phyloP scores from a whole-genome alignment of 805 yeast genomes.

The Candida nemodendra region DNA sequence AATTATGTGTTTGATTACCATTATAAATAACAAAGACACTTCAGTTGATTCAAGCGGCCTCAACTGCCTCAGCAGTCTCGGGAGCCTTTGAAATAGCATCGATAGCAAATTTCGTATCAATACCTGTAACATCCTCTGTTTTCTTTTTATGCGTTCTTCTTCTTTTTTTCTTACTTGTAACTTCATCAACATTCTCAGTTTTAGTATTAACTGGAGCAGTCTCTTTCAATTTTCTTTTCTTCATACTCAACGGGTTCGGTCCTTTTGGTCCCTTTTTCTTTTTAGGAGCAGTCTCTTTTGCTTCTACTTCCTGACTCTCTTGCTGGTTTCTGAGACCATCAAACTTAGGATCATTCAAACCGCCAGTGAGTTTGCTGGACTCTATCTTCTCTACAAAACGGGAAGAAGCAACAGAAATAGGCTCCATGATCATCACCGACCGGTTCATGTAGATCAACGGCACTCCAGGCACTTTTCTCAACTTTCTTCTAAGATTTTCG shows the following conservation, averaged over 20 bases:
- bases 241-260: slow-evolving; percentile 89
- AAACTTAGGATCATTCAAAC: slow-evolving; percentile 64
- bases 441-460: slow-evolving; percentile 86
- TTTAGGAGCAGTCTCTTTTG: slow-evolving; percentile 25
- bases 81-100: too few species aligned
- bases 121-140: too few species aligned
- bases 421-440: slow-evolving; percentile 95
- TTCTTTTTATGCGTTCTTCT: slow-evolving; percentile 23
- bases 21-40: too few species aligned
- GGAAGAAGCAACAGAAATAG: slow-evolving; percentile 71
- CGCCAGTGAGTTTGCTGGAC: slow-evolving; percentile 64
- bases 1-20: slow-evolving; percentile 2
- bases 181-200: slow-evolving; percentile 8
- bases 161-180: slow-evolving; percentile 15
- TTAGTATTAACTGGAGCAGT: slow-evolving; percentile 17
- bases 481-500: slow-evolving; percentile 59
- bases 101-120: too few species aligned
- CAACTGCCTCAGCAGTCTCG: slow-evolving; percentile 2
- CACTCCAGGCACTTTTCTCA: slow-evolving; percentile 82
- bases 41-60: too few species aligned
- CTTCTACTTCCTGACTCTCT: slow-evolving; percentile 16
- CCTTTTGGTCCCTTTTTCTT: slow-evolving; percentile 69
- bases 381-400: slow-evolving; percentile 53
- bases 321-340: slow-evolving; percentile 41
- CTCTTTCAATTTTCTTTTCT: slow-evolving; percentile 54